Evolutionary conservation across 2,329 filamentous ascomycete genomes (phyloP).

Genomic region (Rutstroemia sp.): DNA sequence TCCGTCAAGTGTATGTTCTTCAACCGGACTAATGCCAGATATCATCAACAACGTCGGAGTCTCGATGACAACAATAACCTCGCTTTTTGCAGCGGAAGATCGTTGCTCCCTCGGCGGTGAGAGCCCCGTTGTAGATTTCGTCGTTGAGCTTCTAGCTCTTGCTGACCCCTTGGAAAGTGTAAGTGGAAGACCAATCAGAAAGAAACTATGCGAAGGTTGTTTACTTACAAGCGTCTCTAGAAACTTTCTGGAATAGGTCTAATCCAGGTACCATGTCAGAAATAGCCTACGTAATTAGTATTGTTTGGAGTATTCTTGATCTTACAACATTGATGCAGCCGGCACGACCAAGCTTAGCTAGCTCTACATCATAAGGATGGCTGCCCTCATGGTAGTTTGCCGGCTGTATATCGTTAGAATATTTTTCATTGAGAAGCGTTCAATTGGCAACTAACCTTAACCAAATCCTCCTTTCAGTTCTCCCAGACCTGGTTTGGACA

Average conservation of each 20-base stretch:
- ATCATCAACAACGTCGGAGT: constrained; percentile 30
- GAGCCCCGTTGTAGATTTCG: constrained; percentile 48
- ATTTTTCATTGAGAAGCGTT: neutral
- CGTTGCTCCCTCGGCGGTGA: constrained; percentile 32
- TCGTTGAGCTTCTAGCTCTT: constrained; percentile 44
- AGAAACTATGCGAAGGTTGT: neutral
- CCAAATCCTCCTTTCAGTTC: constrained; percentile 41
- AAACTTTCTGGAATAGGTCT: constrained; percentile 41
- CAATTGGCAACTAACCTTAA: constrained; percentile 32
- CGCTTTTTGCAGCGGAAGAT: constrained; percentile 27
- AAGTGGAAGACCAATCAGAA: neutral
- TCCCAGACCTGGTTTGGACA: constrained; percentile 50
- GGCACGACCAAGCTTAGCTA: constrained; percentile 42
- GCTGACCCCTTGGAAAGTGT: constrained; percentile 34
- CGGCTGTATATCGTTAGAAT: constrained; percentile 12
- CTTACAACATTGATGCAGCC: constrained; percentile 44
- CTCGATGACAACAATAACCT: constrained; percentile 26
- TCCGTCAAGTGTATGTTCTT: constrained; percentile 13
- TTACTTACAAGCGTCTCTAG: constrained; percentile 38
- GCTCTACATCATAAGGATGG: constrained; percentile 36
- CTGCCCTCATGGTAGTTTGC: constrained; percentile 50
- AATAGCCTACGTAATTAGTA: constrained; percentile 31
- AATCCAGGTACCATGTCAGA: constrained; percentile 46
- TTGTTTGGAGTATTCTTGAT: neutral
- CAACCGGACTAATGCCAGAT: constrained; percentile 27